Conservation (phyloP, 2,329 filamentous ascomycete species). For the Plenodomus biglobosus region DNA sequence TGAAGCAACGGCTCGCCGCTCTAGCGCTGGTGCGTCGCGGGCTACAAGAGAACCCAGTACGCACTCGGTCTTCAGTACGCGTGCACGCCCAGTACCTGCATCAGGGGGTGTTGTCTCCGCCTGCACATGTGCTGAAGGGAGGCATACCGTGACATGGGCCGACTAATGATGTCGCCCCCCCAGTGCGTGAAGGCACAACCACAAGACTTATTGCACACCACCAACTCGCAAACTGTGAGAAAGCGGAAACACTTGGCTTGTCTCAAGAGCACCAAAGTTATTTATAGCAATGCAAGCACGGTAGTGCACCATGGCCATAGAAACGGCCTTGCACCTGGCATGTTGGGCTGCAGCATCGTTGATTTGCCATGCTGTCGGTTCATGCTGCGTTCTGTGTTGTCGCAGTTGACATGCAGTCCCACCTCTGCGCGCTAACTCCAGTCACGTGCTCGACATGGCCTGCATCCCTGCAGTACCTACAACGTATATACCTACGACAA, state of each 20-base stretch:
- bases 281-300: not conserved
- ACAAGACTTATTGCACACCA: too few relatives aligned
- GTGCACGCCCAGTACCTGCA: not conserved
- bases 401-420: too few relatives aligned
- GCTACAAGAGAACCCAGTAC: too few relatives aligned
- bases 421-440: not conserved
- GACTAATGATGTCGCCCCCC: not conserved
- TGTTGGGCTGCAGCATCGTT: not conserved
- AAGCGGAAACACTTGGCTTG: too few relatives aligned
- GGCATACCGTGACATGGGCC: not conserved
- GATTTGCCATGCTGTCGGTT: not conserved
- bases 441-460: not conserved
- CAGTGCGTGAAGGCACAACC: too few relatives aligned
- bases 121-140: not conserved
- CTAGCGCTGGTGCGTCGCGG: constrained; percentile 10
- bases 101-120: not conserved
- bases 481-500: too few relatives aligned
- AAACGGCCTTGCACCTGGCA: not conserved
- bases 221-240: too few relatives aligned
- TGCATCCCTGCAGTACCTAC: too few relatives aligned
- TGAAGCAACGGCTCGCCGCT: constrained; percentile 19
- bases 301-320: not conserved
- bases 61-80: not conserved
- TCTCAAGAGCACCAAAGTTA: not conserved
- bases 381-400: not conserved